Evolutionary conservation across 257 asterid genomes (phyloP).

Genomic region (Nicotiana undulata): DNA sequence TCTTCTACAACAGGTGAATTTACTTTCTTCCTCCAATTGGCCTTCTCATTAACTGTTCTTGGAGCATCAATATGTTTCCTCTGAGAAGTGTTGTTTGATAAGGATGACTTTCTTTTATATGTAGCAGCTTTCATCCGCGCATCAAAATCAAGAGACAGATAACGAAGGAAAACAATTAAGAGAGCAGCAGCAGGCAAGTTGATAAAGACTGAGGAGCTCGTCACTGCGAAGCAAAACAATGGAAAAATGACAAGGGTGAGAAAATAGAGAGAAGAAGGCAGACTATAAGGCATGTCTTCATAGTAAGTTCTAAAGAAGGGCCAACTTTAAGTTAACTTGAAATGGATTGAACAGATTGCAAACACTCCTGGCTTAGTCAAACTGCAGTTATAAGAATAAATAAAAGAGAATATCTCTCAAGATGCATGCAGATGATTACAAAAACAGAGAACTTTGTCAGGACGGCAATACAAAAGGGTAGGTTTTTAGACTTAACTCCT

Average conservation of each 20-base stretch:
- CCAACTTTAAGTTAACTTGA: neutral
- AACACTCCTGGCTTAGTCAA: neutral
- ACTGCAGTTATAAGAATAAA: neutral
- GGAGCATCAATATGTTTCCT: conserved; percentile 31
- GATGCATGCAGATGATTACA: conserved; percentile 1
- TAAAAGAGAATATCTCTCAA: neutral
- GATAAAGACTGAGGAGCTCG: conserved; percentile 83
- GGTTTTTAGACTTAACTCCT: conserved; percentile 1
- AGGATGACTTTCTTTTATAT: conserved; percentile 51
- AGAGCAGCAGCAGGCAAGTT: conserved; percentile 83
- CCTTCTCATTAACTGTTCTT: conserved; percentile 30
- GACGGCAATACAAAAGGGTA: neutral
- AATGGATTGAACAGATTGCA: neutral
- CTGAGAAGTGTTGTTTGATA: conserved; percentile 27
- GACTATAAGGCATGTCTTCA: neutral
- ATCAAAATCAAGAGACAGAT: conserved; percentile 72
- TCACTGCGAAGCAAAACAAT: conserved; percentile 45
- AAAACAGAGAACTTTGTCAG: neutral
- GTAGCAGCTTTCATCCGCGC: conserved; percentile 72
- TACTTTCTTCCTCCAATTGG: conserved; percentile 82
- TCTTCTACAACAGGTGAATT: conserved; percentile 87
- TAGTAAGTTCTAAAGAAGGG: neutral
- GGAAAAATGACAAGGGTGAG: neutral
- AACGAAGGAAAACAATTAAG: conserved; percentile 60
- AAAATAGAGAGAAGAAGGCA: too few relatives aligned